phyloP scores from a whole-genome alignment of 345 rosid species.

The Eucalyptus albens region DNA sequence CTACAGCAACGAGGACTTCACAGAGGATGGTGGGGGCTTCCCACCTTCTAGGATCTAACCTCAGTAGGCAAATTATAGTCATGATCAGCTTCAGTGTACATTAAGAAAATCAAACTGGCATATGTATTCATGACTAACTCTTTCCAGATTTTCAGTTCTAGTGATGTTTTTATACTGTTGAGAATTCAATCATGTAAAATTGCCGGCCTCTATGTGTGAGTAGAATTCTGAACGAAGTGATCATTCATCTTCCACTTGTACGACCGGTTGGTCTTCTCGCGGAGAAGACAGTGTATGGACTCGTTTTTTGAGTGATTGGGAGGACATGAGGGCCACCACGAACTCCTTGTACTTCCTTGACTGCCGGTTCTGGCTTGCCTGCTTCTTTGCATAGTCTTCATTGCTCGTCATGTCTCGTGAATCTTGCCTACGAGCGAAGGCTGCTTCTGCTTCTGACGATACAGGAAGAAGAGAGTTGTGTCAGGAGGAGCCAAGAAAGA shows the following conservation, averaged over 20 bases:
- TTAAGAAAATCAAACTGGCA: neutral
- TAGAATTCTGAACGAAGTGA: neutral
- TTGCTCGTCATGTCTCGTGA: neutral
- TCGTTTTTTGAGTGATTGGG: neutral
- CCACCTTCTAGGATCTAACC: slow-evolving; percentile 31
- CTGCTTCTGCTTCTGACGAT: neutral
- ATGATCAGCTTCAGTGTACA: neutral
- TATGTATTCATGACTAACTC: neutral
- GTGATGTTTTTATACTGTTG: neutral
- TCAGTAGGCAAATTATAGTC: slow-evolving; percentile 4
- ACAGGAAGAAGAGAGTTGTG: neutral
- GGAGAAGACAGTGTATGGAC: neutral
- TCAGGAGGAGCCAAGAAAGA: too few relatives aligned
- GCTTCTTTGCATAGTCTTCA: neutral
- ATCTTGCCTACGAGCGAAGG: neutral
- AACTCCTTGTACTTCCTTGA: neutral
- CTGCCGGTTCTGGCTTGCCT: neutral
- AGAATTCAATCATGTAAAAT: neutral
- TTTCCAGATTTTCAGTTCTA: neutral
- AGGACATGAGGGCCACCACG: neutral
- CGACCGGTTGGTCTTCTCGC: neutral
- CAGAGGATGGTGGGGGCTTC: slow-evolving; percentile 25
- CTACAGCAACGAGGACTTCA: slow-evolving; percentile 16
- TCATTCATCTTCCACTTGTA: neutral
- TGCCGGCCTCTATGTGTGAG: neutral